Percentiles rank a stretch among this genome's conserved stretches.
These are phyloP conservation scores for Alternaria triticimaculans DNA, from an alignment of 2,329 filamentous ascomycete species.

Conservation along the genomic window DNA sequence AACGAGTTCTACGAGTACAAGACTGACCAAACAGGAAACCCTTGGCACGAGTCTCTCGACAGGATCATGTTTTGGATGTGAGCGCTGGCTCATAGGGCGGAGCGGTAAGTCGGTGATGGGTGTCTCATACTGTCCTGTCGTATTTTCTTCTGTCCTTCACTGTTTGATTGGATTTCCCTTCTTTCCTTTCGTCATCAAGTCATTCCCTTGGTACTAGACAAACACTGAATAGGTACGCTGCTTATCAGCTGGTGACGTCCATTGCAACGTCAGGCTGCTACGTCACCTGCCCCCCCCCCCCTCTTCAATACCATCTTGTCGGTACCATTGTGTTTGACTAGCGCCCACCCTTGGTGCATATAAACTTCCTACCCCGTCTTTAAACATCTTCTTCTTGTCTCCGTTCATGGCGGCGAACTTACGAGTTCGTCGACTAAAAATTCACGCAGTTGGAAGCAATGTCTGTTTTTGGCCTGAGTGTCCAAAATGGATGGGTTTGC, in stretches of 20 bases:
- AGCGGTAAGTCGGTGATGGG: not conserved
- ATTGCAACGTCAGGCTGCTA: not conserved
- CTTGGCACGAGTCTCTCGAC: not conserved
- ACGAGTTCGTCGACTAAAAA: not conserved
- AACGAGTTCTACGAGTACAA: not conserved
- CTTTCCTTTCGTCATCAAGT: not conserved
- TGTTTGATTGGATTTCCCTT: not conserved
- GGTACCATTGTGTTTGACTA: not conserved
- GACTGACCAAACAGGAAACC: not conserved
- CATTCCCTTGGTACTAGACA: not conserved
- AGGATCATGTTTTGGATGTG: not conserved
- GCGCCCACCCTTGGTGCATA: not conserved
- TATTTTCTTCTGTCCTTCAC: not conserved
- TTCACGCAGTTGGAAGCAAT: not conserved
- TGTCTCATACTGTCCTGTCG: rapidly evolving
- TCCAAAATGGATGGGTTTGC: not conserved
- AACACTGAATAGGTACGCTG: not conserved
- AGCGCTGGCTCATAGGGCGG: rapidly evolving
- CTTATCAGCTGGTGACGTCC: not conserved
- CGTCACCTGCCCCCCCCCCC: not conserved
- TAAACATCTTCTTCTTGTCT: not conserved
- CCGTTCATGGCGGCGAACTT: not conserved
- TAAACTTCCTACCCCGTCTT: not conserved
- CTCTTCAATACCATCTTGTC: not conserved
- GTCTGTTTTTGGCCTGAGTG: not conserved